These are phyloP conservation scores for Simplicillium aogashimaense DNA, from an alignment of 2,329 filamentous ascomycete species.

Conservation along the genomic window DNA sequence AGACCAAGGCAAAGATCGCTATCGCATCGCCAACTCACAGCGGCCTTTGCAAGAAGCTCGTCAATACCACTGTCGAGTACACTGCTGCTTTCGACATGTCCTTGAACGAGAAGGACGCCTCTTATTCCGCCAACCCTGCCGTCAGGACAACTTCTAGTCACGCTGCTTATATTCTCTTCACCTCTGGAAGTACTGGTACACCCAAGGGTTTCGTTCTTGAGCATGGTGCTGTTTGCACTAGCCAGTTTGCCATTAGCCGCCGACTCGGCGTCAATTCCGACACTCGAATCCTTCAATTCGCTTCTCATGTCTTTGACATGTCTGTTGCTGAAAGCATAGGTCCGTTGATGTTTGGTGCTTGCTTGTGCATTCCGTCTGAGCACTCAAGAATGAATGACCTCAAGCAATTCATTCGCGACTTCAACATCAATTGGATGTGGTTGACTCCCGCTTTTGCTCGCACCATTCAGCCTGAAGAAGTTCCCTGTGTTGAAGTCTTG, in stretches of 20 bases:
- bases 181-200: constrained; percentile 40
- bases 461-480: neutral
- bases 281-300: constrained; percentile 5
- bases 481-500: neutral
- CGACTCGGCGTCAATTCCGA: neutral
- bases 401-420: constrained; percentile 3
- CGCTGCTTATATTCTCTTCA: constrained; percentile 32
- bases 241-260: constrained; percentile 5
- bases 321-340: constrained; percentile 1
- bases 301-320: constrained; percentile 6
- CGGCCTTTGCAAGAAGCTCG: constrained; percentile 9
- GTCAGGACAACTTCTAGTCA: neutral
- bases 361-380: constrained; percentile 7
- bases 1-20: constrained; percentile 8
- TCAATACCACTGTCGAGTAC: neutral
- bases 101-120: neutral
- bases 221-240: constrained; percentile 10
- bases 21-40: neutral
- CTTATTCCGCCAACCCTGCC: neutral
- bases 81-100: neutral
- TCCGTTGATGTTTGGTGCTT: constrained; percentile 3
- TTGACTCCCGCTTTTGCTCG: constrained; percentile 3
- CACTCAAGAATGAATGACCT: constrained; percentile 5
- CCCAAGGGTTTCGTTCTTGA: constrained; percentile 38
- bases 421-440: constrained; percentile 3